Evolutionary conservation across 345 rosid genomes (phyloP).

Genomic region (Brassica cretica): DNA sequence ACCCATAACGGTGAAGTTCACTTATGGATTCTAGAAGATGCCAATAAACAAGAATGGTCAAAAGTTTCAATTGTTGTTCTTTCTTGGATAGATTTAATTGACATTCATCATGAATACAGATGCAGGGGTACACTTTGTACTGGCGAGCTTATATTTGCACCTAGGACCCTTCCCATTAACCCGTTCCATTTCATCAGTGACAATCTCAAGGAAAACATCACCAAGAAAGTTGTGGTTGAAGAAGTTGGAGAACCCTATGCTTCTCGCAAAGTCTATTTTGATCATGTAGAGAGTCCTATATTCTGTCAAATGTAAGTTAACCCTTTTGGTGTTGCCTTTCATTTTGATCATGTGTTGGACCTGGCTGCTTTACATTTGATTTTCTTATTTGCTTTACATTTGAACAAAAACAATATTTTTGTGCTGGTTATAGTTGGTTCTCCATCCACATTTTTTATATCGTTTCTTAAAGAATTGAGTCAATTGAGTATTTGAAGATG

Average conservation of each 20-base stretch:
- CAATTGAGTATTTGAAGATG: neutral
- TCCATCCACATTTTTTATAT: neutral
- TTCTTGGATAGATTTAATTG: neutral
- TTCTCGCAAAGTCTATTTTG: neutral
- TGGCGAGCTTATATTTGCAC: neutral
- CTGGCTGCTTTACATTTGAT: too few species aligned
- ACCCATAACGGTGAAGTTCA: neutral
- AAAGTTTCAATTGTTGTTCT: neutral
- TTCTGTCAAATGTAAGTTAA: neutral
- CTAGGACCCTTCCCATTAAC: neutral
- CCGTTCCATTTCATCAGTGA: neutral
- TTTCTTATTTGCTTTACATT: neutral
- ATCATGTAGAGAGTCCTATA: neutral
- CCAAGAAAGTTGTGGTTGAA: neutral
- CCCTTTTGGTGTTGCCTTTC: neutral
- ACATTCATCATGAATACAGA: accelerated
- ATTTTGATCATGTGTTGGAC: too few species aligned
- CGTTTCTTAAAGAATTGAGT: neutral
- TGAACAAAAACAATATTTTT: neutral
- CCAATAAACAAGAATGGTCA: neutral
- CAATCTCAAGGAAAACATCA: neutral
- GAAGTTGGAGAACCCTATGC: neutral
- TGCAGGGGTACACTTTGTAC: constrained; percentile 1
- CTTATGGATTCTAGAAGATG: constrained; percentile 3
- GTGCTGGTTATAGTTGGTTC: neutral